Conservation (phyloP, 192 early-diverging fungal genomes). For the Backusella circina region DNA sequence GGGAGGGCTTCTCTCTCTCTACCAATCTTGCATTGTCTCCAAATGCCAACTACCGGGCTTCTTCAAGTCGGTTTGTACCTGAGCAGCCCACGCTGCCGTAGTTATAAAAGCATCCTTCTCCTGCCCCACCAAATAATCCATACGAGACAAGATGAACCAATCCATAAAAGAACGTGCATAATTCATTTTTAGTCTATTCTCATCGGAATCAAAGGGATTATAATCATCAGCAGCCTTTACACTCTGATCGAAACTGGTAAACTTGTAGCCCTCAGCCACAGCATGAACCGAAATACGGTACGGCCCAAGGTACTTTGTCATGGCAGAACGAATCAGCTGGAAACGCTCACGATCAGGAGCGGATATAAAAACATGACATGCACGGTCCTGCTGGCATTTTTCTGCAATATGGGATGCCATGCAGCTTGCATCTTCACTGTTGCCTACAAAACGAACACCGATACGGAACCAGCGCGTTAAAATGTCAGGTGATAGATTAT, state of each 20-base stretch:
- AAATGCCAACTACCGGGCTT: neutral
- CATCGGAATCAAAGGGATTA: neutral
- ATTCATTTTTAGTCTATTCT: slow-evolving; percentile 4
- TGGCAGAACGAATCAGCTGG: neutral
- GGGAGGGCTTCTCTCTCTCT: neutral
- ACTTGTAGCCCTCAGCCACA: slow-evolving; percentile 1
- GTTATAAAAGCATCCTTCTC: slow-evolving; percentile 13
- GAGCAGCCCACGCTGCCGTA: slow-evolving; percentile 33
- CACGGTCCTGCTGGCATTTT: neutral
- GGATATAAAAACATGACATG: slow-evolving; percentile 22
- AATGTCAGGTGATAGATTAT: neutral
- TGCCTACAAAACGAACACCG: neutral
- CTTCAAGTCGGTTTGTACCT: slow-evolving; percentile 18
- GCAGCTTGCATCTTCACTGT: neutral
- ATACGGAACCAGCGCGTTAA: slow-evolving; percentile 15
- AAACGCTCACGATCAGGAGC: neutral
- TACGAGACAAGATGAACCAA: slow-evolving; percentile 29
- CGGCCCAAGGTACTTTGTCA: neutral
- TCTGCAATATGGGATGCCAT: neutral
- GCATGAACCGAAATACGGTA: slow-evolving; percentile 7
- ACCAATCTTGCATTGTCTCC: neutral
- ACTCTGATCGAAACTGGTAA: neutral
- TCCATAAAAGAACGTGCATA: slow-evolving; percentile 31
- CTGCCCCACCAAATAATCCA: slow-evolving; percentile 27
- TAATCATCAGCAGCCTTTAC: neutral